Evolutionary conservation across 352 stramenopile species (phyloP), one percentile per base, ranked within the genome.

Genomic region (Phytophthora colocasiae): DNA sequence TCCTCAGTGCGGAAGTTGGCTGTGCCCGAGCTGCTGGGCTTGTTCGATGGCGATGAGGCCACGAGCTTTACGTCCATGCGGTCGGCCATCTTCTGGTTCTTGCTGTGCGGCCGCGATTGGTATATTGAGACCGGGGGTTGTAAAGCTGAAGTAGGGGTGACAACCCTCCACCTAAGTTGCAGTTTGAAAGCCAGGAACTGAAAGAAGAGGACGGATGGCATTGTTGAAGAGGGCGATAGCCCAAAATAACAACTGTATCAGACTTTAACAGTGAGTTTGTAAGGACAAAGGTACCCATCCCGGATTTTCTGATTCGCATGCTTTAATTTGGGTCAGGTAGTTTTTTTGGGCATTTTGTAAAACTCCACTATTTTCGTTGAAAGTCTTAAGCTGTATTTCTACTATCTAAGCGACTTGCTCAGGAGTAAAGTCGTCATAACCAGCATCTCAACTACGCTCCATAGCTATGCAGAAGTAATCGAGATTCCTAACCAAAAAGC

Each of bases 1-100:
- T 91, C 81, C 77, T 90, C 81, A 53, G 80, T 90, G 58, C 83
- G 83, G 58, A 89, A 93, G 69, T 93, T 91, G 63, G 79, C 73
- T 2, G 77, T 84, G 67, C 84, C 80, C 34, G 78, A 67, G 58
- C 72, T 77, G 55, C 69, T 80, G 46, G 71, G 59, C 67, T 83
- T 87, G 71, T 63, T 69, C 27, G 61, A 72, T 17, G 72, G 54
- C 45, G 80, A 75, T 45, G 77, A 83, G 45, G 64, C 50, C 58
- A 85, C 47, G 54, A 91, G 77, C 59, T 85, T 87, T 34, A 63
- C 64, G 45, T 70, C 65, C 65, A 71, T 66, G 51, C 51, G 40
- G 65, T 75, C 61, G 19, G 58, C 64, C 69, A 77, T 77, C 29
- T 34, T 48, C 40, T 63, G 22, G 15, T 62, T 65, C 58, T 62